phyloP scores from a whole-genome alignment of 1,284 basidiomycete species.

The Pascua sp. region DNA sequence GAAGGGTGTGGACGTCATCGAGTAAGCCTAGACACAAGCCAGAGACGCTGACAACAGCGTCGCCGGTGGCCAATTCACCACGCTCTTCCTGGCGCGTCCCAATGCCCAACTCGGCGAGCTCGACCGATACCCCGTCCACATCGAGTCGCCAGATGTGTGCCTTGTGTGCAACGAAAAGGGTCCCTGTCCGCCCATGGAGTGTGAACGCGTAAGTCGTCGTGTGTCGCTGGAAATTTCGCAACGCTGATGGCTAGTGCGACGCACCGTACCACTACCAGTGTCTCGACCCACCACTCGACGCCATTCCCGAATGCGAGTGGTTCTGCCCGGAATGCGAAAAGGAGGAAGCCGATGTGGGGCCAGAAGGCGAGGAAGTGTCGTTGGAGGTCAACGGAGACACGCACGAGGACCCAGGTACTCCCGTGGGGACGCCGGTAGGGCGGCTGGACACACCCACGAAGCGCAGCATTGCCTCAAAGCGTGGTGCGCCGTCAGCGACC shows the following conservation, averaged over 20 bases:
- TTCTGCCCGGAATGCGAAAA: conserved; percentile 71
- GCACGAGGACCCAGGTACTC: too few relatives aligned
- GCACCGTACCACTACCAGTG: conserved; percentile 81
- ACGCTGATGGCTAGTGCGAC: conserved; percentile 63
- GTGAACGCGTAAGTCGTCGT: conserved; percentile 68
- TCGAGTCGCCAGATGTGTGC: conserved; percentile 68
- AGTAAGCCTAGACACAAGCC: conserved; percentile 53
- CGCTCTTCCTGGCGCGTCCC: conserved; percentile 71
- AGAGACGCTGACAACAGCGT: conserved; percentile 55
- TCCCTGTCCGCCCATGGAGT: conserved; percentile 67
- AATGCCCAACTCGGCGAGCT: conserved; percentile 64
- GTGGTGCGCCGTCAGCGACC: too few relatives aligned
- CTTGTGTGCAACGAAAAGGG: conserved; percentile 68
- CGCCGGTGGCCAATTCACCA: conserved; percentile 79
- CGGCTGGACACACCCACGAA: too few relatives aligned
- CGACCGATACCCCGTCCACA: conserved; percentile 67
- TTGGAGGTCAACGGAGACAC: too few relatives aligned
- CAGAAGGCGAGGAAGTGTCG: too few relatives aligned
- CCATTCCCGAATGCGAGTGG: conserved; percentile 85
- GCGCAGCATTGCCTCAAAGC: too few relatives aligned
- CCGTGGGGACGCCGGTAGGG: too few relatives aligned
- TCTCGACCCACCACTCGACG: conserved; percentile 69
- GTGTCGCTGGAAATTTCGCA: not conserved
- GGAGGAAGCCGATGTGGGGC: too few relatives aligned
- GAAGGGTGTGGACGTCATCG: conserved; percentile 68